These are phyloP conservation scores for Colletotrichum sansevieriae DNA, from an alignment of 2,329 filamentous ascomycete species.

Conservation along the genomic window DNA sequence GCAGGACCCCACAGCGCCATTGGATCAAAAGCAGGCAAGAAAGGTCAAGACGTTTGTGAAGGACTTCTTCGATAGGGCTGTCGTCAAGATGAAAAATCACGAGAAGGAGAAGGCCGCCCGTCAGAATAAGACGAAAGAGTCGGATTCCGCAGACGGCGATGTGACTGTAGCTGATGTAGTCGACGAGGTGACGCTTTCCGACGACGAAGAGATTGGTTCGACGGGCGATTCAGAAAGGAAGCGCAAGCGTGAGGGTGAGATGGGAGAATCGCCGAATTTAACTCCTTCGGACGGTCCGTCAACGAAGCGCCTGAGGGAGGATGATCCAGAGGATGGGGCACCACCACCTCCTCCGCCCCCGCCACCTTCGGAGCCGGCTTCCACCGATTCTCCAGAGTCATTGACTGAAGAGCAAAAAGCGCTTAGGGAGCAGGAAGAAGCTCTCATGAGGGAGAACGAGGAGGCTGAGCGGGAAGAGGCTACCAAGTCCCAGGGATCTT, in stretches of 20 bases:
- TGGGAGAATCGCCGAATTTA: conserved; percentile 55
- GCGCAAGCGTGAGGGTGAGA: conserved; percentile 71
- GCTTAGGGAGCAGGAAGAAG: conserved; percentile 64
- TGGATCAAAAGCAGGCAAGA: conserved; percentile 82
- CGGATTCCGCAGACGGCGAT: conserved; percentile 43
- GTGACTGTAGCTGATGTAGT: conserved; percentile 49
- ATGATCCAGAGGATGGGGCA: conserved; percentile 52
- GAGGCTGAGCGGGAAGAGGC: conserved; percentile 61
- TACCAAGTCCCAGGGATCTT: conserved; percentile 18
- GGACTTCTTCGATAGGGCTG: conserved; percentile 88
- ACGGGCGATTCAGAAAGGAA: conserved; percentile 69
- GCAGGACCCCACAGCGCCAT: conserved; percentile 76
- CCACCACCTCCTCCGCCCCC: conserved; percentile 65
- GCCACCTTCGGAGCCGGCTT: conserved; percentile 50
- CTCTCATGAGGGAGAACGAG: conserved; percentile 65
- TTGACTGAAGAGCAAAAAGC: conserved; percentile 59
- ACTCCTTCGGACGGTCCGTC: conserved; percentile 70
- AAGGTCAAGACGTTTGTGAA: conserved; percentile 84
- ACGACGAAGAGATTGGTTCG: conserved; percentile 59
- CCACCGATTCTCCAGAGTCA: conserved; percentile 48
- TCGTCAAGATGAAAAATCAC: conserved; percentile 77
- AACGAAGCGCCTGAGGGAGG: conserved; percentile 65
- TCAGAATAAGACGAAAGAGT: conserved; percentile 43
- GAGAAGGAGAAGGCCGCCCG: conserved; percentile 73
- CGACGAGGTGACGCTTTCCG: conserved; percentile 55